Evolutionary conservation across 768 basidiomycete genomes (phyloP), one percentile per base, ranked within the genome.

Genomic region (Hysterangium stoloniferum): DNA sequence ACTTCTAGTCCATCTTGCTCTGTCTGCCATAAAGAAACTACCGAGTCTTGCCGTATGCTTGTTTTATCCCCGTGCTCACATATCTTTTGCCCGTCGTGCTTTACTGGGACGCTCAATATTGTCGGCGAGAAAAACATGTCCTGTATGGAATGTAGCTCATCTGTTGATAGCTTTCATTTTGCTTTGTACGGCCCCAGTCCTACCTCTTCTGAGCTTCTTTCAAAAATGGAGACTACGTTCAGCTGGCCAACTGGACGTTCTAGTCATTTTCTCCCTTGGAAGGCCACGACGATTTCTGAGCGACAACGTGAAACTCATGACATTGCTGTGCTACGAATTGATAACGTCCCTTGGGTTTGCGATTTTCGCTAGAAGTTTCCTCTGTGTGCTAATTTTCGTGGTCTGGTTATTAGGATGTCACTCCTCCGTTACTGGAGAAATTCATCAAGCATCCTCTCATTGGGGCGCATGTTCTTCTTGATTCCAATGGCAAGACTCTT

Each of bases 81-180:
- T 62, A 74, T 82, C 1, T 69, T 91, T 1, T 92, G 89, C 61
- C 84, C 86, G 2, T 74, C 75, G 8, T 92, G 89, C 60, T 72
- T 92, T 49, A 92, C 89, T 1, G 88, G 86, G 45, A 85, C 86
- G 6, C 71, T 92, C 45, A 92, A 92, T 57, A 91, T 91, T 45
- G 89, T 90, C 15, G 88, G 88, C 6, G 88, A 92, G 65, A 91
- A 90, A 61, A 84, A 86, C 52, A 86, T 91, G 77, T 77, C 82
- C 53, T 92, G 89, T 55, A 82, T 85, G 15, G 82, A 87, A 27
- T 92, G 88, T 66, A 82, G 81, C 58, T 65, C 64, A 34, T 75
- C 77, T 29, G 86, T 91, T 19, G 72, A 70, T 27, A 80, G 86
- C 60, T 91, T 91, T 62, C 75, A 77, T 38, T 65, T 87, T 17